Evolutionary conservation across 306 rosid species (phyloP).

Genomic region (Prosopis cineraria): DNA sequence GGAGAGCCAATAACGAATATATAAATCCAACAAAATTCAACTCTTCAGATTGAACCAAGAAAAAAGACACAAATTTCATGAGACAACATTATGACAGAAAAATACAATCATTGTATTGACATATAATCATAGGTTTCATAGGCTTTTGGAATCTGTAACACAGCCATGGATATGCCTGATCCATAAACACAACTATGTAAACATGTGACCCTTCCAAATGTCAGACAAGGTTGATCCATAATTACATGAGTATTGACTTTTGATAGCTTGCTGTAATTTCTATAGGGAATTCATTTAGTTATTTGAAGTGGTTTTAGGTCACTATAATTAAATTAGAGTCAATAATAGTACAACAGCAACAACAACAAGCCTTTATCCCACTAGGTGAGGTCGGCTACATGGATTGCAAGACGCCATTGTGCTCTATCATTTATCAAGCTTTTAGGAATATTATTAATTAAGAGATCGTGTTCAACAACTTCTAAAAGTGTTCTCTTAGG

Average conservation of each 20-base stretch:
- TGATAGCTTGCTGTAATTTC: neutral
- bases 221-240: neutral
- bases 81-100: neutral
- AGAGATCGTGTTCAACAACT: too few relatives aligned
- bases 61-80: neutral
- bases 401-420: too few relatives aligned
- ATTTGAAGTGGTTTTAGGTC: neutral
- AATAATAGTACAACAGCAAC: too few relatives aligned
- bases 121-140: too few relatives aligned
- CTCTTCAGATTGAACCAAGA: neutral
- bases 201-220: neutral
- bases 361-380: too few relatives aligned
- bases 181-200: neutral
- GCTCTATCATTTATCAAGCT: too few relatives aligned
- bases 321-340: neutral
- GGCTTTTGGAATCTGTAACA: neutral
- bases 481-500: too few relatives aligned
- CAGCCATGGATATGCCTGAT: neutral
- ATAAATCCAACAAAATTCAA: neutral
- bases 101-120: neutral
- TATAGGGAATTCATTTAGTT: neutral
- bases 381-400: too few relatives aligned
- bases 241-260: neutral
- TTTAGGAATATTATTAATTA: too few relatives aligned
- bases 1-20: neutral